Evolutionary conservation across 768 basidiomycete genomes (phyloP), one percentile per base, ranked within the genome.

Genomic region (Multifurca ochricompacta): DNA sequence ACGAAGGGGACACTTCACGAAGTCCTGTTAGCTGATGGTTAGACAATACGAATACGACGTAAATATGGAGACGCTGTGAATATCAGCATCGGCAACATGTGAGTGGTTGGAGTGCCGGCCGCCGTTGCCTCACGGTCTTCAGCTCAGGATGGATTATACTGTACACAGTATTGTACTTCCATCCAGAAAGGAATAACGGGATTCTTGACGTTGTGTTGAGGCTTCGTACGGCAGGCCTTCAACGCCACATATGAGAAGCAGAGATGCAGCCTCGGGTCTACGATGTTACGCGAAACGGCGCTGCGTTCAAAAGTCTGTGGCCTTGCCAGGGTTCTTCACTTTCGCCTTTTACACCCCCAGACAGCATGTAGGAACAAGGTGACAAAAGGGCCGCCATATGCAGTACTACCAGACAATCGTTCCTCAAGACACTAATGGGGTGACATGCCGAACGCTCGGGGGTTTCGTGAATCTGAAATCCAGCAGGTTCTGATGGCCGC

Each of bases 231-330:
- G 31, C 28, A 52, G 34, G 27, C 16, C 19, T 40, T 44, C 32
- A 25, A 41, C 50, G 56, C 45, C 51, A 31, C 34, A 47, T 52
- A 52, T 51, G 11, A 46, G 55, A 56, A 57, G 56, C 11, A 10
- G n/a, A 34, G n/a, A 19, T 30, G 31, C 27, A 28, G 9, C 30
- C 21, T 46, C 45, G 14, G 36, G 16, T 40, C 7, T 56, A 43
- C 45, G 56, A 52, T 14, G 32, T 47, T 23, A 51, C 37, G 37
- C 49, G 28, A 51, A 44, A 32, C 18, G 35, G 23, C 18, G 36
- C 31, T 31, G 23, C 31, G 11, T 31, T 27, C 37, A 34, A 23
- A 30, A 39, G 44, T 23, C n/a, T 23, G 36, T n/a, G 27, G 7
- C 7, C 32, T 19, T 35, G 18, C 39, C 31, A n/a, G 18, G 35